A percentile compares a stretch with the other conserved stretches of the same genome.
phyloP scores from a whole-genome alignment of 306 rosid species.

The Abrus precatorius region DNA sequence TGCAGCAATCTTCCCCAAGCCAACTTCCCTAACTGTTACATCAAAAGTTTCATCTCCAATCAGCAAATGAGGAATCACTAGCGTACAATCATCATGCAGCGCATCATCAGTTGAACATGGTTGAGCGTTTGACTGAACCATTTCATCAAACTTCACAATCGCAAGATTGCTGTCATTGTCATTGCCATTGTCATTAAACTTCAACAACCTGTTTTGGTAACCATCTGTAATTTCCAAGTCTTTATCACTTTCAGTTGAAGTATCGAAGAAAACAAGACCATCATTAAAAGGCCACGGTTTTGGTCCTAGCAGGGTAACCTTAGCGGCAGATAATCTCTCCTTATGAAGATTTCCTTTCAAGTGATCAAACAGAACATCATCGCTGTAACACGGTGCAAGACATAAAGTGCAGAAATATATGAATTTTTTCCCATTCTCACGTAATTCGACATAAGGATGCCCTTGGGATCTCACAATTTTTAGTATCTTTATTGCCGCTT shows the following conservation, averaged over 20 bases:
- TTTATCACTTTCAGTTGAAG: conserved; percentile 53
- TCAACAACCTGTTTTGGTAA: conserved; percentile 57
- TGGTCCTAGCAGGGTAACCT: conserved; percentile 72
- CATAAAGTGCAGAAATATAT: conserved; percentile 87
- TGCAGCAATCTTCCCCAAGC: conserved; percentile 77
- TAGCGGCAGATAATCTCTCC: conserved; percentile 71
- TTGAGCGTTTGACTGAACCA: conserved; percentile 49
- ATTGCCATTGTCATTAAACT: conserved; percentile 49
- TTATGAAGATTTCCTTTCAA: conserved; percentile 86
- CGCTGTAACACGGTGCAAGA: conserved; percentile 81
- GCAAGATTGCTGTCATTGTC: conserved; percentile 58
- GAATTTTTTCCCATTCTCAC: conserved; percentile 78
- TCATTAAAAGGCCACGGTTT: conserved; percentile 96
- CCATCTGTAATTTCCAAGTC: conserved; percentile 46
- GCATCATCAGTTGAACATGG: conserved; percentile 47
- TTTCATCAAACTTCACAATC: conserved; percentile 66
- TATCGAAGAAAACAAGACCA: conserved; percentile 82
- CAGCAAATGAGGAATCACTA: conserved; percentile 71
- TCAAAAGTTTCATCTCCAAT: conserved; percentile 66
- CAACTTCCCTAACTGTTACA: conserved; percentile 64
- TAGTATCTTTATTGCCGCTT: conserved; percentile 73
- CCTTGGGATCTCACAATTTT: conserved; percentile 83
- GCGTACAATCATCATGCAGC: conserved; percentile 36
- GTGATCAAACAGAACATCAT: conserved; percentile 76
- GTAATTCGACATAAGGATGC: conserved; percentile 82